Conservation (phyloP, 225 moss, liverwort and hornwort genomes). For the Pseudisothecium myosuroides region DNA sequence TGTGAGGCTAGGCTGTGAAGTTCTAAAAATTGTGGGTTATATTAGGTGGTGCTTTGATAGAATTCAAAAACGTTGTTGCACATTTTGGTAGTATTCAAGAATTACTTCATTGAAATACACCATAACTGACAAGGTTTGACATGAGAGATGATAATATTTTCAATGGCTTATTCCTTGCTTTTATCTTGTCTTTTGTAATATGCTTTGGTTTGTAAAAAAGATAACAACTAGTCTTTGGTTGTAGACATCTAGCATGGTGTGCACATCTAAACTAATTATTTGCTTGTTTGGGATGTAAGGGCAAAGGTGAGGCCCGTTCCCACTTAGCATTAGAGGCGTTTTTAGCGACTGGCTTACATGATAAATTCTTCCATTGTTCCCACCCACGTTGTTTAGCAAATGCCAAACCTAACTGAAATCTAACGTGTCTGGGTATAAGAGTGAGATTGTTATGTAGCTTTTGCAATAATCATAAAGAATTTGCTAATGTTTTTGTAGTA, state of each 20-base stretch:
- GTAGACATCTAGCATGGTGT: background rate
- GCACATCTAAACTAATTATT: background rate
- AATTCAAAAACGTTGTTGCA: background rate
- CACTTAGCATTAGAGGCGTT: no score
- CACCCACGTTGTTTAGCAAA: no score
- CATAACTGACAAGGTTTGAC: background rate
- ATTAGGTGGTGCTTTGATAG: background rate
- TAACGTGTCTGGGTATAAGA: no score
- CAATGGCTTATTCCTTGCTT: background rate
- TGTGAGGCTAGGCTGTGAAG: no score
- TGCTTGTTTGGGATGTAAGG: background rate
- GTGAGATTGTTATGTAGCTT: no score
- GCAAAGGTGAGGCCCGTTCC: fast-evolving
- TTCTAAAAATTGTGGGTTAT: no score
- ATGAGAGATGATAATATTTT: background rate
- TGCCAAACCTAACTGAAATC: no score
- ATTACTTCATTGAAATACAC: background rate
- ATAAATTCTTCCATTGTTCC: no score
- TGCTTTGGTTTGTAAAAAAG: background rate
- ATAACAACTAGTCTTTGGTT: background rate
- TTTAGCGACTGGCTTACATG: no score
- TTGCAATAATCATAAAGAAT: no score
- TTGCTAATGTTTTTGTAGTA: no score
- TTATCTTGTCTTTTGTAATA: background rate
- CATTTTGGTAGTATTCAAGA: background rate